Conservation (phyloP, 176 grass and related monocot genomes). For the Eragrostis nindensis region DNA sequence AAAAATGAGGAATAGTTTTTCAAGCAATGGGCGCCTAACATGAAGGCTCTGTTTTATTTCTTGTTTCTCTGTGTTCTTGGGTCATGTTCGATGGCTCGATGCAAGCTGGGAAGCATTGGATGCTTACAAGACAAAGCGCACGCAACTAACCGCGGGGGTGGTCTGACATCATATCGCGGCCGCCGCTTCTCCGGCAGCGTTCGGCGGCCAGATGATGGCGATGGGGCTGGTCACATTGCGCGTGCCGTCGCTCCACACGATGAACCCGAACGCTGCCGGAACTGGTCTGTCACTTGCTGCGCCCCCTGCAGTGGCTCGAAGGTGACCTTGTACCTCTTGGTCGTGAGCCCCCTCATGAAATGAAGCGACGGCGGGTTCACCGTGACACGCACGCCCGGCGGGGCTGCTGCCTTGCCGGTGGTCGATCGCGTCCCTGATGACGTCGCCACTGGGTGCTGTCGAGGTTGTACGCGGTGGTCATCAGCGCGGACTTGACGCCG, state of each 20-base stretch:
- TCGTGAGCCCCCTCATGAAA: not conserved
- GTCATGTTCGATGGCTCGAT: too few species aligned
- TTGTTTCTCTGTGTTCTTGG: too few species aligned
- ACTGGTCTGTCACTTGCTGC: not conserved
- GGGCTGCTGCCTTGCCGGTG: not conserved
- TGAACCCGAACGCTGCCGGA: not conserved
- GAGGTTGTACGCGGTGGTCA: constrained; percentile 38
- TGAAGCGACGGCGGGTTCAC: not conserved
- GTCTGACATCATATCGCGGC: not conserved
- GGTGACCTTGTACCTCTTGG: not conserved
- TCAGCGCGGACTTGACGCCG: constrained; percentile 41
- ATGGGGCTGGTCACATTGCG: not conserved
- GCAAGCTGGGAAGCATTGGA: too few species aligned
- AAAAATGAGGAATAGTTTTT: too few species aligned
- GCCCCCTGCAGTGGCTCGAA: not conserved
- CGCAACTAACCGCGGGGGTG: too few species aligned
- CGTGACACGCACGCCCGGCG: not conserved
- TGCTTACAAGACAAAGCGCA: too few species aligned
- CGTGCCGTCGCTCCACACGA: not conserved
- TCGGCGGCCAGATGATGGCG: not conserved
- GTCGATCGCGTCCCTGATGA: constrained; percentile 30
- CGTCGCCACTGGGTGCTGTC: constrained; percentile 11
- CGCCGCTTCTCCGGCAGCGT: not conserved
- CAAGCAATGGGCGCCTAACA: too few species aligned
- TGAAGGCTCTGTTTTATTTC: too few species aligned